Conservation (phyloP, 2,329 filamentous ascomycete species). For the Colletotrichum sidae region DNA sequence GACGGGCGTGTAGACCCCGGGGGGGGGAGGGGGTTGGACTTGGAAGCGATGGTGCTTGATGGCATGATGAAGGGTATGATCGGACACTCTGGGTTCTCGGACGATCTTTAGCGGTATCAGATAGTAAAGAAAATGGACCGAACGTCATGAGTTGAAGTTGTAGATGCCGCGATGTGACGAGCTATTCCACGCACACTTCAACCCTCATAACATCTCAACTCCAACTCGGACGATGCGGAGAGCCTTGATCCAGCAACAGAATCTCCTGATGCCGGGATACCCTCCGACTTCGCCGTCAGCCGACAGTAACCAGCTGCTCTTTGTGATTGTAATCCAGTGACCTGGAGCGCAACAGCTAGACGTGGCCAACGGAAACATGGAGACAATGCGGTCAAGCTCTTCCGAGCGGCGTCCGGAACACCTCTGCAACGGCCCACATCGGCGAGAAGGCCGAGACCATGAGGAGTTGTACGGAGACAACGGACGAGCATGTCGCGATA, state of each 20-base stretch:
- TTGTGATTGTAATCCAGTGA: background rate
- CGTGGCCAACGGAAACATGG: background rate
- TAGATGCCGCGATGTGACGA: no score
- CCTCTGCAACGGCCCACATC: conserved; percentile 21
- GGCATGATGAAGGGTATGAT: conserved; percentile 40
- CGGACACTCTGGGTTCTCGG: background rate
- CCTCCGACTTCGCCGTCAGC: conserved; percentile 1
- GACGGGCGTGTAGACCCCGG: conserved; percentile 58
- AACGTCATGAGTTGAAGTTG: background rate
- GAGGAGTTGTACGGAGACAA: conserved; percentile 4
- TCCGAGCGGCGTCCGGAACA: background rate
- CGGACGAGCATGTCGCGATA: conserved; percentile 23
- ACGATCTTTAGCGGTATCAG: background rate
- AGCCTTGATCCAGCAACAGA: background rate
- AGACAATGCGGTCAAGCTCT: background rate
- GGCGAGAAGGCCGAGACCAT: conserved; percentile 24
- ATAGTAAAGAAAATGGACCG: background rate
- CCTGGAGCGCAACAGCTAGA: background rate
- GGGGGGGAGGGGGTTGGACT: conserved; percentile 52
- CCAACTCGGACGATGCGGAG: conserved; percentile 19
- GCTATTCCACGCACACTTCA: no score
- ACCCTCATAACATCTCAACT: conserved; percentile 12
- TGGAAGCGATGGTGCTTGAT: conserved; percentile 46
- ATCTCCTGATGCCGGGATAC: background rate
- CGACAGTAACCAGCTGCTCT: no score